Percentiles rank a stretch among this genome's conserved stretches.
Conservation (phyloP, 441 rosid species). For the Biscutella laevigata region DNA sequence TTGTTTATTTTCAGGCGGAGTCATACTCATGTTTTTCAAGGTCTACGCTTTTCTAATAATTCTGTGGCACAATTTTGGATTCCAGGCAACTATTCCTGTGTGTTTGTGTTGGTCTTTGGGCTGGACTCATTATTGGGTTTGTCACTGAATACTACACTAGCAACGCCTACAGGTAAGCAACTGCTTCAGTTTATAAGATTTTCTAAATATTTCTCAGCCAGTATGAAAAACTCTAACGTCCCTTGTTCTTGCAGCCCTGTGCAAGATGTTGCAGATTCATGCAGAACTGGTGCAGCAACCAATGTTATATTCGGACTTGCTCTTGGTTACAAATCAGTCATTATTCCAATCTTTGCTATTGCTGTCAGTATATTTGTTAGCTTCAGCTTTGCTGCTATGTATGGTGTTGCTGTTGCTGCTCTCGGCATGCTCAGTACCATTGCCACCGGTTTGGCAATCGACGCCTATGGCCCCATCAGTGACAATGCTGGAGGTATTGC, state of each 20-base stretch:
- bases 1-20: too few relatives aligned
- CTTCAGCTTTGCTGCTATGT: conserved; percentile 69
- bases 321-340: conserved; percentile 61
- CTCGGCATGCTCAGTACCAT: conserved; percentile 71
- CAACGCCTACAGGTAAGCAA: conserved; percentile 72
- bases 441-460: conserved; percentile 64
- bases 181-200: not conserved
- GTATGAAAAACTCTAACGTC: not conserved
- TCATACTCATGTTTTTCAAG: not conserved
- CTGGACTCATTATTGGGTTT: conserved; percentile 85
- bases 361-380: conserved; percentile 61
- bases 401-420: conserved; percentile 71
- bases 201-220: not conserved
- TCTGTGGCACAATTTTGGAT: conserved; percentile 3
- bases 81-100: conserved; percentile 79
- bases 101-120: conserved; percentile 94
- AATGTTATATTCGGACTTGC: conserved; percentile 69
- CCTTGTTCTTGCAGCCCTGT: conserved; percentile 45
- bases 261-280: conserved; percentile 71
- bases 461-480: conserved; percentile 74
- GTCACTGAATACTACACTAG: conserved; percentile 91
- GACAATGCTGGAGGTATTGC: conserved; percentile 76
- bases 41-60: too few relatives aligned
- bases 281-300: conserved; percentile 72
- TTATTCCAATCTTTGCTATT: conserved; percentile 63